Conservation (phyloP, 129 eudicot genomes). For the Cynara cardunculus region DNA sequence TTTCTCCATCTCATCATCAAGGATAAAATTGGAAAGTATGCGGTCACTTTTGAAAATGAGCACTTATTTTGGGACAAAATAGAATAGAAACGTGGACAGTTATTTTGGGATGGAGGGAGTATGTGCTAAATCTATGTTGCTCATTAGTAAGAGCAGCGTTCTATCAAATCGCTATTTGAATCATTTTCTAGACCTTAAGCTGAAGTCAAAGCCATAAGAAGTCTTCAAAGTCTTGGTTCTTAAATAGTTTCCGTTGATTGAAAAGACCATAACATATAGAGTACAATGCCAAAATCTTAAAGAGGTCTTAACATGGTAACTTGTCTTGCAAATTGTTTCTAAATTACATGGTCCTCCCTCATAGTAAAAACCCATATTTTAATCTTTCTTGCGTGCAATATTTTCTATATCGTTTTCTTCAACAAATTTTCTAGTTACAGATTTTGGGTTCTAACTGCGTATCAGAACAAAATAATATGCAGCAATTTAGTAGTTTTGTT, state of each 20-base stretch:
- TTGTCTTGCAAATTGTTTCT: background rate
- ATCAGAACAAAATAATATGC: background rate
- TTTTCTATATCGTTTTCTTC: background rate
- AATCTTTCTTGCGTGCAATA: background rate
- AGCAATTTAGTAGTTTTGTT: background rate
- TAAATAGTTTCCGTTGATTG: background rate
- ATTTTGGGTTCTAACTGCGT: slow-evolving; percentile 2
- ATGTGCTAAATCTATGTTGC: no score
- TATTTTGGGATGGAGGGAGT: no score
- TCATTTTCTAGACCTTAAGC: no score
- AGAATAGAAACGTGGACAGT: no score
- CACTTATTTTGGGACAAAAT: no score
- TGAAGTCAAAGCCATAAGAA: no score
- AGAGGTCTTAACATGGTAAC: background rate
- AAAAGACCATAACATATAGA: background rate
- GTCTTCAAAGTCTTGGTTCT: no score
- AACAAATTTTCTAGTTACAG: background rate
- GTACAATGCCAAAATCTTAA: background rate
- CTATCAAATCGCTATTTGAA: no score
- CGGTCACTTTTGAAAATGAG: background rate
- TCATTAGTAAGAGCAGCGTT: no score
- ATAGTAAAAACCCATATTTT: background rate
- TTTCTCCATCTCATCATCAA: background rate
- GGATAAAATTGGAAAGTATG: background rate
- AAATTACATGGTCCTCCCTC: background rate